Evolutionary conservation across 1,284 basidiomycete species (phyloP).

Genomic region (Cutaneotrichosporon cavernicola): DNA sequence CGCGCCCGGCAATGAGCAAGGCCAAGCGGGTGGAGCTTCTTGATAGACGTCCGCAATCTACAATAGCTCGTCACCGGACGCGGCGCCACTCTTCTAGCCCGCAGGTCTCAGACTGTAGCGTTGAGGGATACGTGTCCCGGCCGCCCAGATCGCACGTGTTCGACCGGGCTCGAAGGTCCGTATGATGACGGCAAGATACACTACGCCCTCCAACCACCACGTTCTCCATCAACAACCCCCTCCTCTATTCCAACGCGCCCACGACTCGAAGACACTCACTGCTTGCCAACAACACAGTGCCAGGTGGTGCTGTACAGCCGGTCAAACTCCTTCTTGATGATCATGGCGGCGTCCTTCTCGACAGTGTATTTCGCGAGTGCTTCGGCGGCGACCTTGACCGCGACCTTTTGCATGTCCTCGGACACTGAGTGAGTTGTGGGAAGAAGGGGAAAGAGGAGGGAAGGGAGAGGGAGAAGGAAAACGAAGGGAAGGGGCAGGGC

Average conservation of each 20-base stretch:
- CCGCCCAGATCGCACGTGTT: no score
- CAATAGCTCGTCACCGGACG: no score
- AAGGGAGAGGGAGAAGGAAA: no score
- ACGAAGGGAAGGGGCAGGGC: background rate
- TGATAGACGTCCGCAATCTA: no score
- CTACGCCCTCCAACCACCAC: no score
- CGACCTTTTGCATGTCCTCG: slow-evolving; percentile 92
- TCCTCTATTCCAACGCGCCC: background rate
- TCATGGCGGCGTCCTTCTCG: slow-evolving; percentile 96
- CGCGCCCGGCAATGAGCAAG: no score
- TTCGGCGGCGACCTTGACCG: slow-evolving; percentile 78
- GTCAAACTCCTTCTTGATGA: slow-evolving; percentile 98
- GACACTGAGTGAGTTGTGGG: slow-evolving; percentile 57
- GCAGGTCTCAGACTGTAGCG: no score
- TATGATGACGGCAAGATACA: no score
- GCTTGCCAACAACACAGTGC: slow-evolving; percentile 91
- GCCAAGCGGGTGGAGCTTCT: no score
- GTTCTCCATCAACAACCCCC: background rate
- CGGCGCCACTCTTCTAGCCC: no score
- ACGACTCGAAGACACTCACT: slow-evolving; percentile 50
- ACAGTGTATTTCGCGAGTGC: slow-evolving; percentile 88
- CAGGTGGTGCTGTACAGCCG: slow-evolving; percentile 84
- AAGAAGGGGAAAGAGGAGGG: background rate
- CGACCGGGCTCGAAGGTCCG: no score
- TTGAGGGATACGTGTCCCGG: no score